phyloP scores from a whole-genome alignment of 1,139 yeast species.

The Casaregolazyma lundiana region DNA sequence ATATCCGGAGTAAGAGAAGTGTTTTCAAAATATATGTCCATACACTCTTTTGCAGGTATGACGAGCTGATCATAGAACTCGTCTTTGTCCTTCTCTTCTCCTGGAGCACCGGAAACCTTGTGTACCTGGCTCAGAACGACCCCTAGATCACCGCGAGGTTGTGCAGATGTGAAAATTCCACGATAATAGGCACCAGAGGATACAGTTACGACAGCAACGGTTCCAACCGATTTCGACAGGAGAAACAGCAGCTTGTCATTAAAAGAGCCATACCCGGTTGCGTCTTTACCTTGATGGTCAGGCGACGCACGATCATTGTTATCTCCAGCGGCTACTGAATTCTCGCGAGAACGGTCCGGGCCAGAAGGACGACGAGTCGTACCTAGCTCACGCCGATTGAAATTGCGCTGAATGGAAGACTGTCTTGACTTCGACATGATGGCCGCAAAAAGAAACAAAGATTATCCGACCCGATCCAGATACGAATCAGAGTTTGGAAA shows the following conservation, averaged over 20 bases:
- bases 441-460: not conserved
- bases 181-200: slow-evolving; percentile 55
- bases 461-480: no score
- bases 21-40: slow-evolving; percentile 51
- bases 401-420: slow-evolving; percentile 6
- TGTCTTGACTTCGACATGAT: slow-evolving; percentile 7
- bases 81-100: slow-evolving; percentile 36
- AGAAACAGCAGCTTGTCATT: slow-evolving; percentile 48
- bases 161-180: slow-evolving; percentile 53
- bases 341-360: not conserved
- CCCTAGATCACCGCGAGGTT: slow-evolving; percentile 43
- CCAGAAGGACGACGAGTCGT: not conserved
- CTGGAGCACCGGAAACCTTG: slow-evolving; percentile 37
- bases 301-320: not conserved
- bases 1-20: slow-evolving; percentile 38
- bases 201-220: slow-evolving; percentile 53
- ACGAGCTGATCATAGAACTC: slow-evolving; percentile 43
- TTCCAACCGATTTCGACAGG: slow-evolving; percentile 54
- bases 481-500: no score
- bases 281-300: no score
- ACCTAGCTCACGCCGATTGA: not conserved
- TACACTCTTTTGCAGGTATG: slow-evolving; percentile 56
- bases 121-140: slow-evolving; percentile 52
- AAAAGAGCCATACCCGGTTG: slow-evolving; percentile 29
- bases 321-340: not conserved